These are phyloP conservation scores for Hibiscus tridactylites DNA, from an alignment of 345 rosid genomes.

Conservation along the genomic window DNA sequence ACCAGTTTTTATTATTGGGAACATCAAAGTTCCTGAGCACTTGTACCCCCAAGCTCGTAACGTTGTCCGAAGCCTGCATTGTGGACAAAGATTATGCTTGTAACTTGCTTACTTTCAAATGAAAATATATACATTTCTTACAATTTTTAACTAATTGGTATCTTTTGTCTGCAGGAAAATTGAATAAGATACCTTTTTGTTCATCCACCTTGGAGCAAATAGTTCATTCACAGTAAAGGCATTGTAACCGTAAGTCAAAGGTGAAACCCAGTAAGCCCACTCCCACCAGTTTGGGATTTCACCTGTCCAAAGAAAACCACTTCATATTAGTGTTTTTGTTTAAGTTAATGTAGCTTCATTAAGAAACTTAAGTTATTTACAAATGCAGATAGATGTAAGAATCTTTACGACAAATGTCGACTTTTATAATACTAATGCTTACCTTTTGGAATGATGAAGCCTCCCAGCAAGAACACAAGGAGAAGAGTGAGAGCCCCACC, in stretches of 20 bases:
- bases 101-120: background rate
- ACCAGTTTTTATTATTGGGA: conserved; percentile 39
- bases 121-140: background rate
- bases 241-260: conserved; percentile 59
- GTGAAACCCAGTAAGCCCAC: conserved; percentile 94
- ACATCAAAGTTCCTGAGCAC: conserved; percentile 37
- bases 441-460: conserved; percentile 76
- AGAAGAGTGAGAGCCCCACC: conserved; percentile 73
- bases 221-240: conserved; percentile 70
- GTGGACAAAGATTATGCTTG: background rate
- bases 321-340: background rate
- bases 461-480: conserved; percentile 74
- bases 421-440: background rate
- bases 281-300: conserved; percentile 74
- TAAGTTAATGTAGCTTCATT: background rate
- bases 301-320: conserved; percentile 26
- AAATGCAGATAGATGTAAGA: background rate
- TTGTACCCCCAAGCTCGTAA: conserved; percentile 28
- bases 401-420: background rate
- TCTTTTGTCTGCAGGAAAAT: background rate
- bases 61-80: conserved; percentile 29
- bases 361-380: background rate
- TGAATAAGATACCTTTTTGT: conserved; percentile 34
- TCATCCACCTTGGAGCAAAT: conserved; percentile 81
- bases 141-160: background rate